These are phyloP conservation scores for Cercospora zeae-maydis DNA, from an alignment of 2,329 filamentous ascomycete genomes.

Conservation along the genomic window DNA sequence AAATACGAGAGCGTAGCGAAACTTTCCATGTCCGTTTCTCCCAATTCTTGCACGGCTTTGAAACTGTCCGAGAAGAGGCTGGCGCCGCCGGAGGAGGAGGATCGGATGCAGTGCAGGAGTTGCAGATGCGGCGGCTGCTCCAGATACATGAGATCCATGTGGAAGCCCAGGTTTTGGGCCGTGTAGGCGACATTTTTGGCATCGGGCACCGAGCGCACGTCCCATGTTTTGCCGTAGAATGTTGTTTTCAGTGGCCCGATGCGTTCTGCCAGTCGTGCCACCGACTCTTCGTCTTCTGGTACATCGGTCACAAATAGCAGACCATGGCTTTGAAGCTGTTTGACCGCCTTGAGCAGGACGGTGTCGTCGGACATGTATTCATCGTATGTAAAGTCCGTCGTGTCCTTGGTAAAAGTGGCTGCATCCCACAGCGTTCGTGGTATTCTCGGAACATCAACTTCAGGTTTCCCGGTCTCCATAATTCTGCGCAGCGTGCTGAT, in stretches of 20 bases:
- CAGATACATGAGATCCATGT: conserved; percentile 93
- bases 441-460: not conserved
- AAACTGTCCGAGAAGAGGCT: conserved; percentile 81
- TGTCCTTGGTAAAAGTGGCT: conserved; percentile 45
- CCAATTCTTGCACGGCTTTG: conserved; percentile 50
- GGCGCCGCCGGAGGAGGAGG: conserved; percentile 73
- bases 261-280: conserved; percentile 64
- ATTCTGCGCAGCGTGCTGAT: conserved; percentile 4
- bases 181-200: conserved; percentile 93
- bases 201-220: conserved; percentile 75
- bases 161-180: conserved; percentile 72
- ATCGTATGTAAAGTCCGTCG: conserved; percentile 62
- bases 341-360: conserved; percentile 59
- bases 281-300: conserved; percentile 52
- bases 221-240: conserved; percentile 88
- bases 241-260: conserved; percentile 80
- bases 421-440: conserved; percentile 42
- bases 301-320: conserved; percentile 74
- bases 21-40: conserved; percentile 11
- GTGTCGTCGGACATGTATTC: conserved; percentile 64
- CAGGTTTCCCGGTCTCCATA: not conserved
- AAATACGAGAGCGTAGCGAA: conserved; percentile 18
- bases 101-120: conserved; percentile 82
- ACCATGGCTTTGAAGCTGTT: conserved; percentile 62
- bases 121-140: conserved; percentile 75